These are phyloP conservation scores for Alternaria dauci DNA, from an alignment of 2,329 filamentous ascomycete species.

Conservation along the genomic window DNA sequence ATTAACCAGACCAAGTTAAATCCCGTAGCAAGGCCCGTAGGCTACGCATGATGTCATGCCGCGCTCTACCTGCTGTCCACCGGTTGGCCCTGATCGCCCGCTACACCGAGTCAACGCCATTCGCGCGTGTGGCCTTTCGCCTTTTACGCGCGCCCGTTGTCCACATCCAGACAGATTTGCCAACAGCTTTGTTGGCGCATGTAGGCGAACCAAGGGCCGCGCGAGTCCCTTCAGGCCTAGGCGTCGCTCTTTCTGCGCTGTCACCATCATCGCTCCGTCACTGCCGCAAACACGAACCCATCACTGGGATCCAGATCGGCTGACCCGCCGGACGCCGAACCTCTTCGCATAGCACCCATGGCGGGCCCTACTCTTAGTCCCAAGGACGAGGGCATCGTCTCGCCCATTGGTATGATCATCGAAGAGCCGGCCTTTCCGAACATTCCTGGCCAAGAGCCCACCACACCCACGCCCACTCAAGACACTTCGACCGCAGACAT, in stretches of 20 bases:
- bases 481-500: background rate
- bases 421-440: conserved; percentile 36
- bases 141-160: conserved; percentile 3
- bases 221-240: conserved; percentile 2
- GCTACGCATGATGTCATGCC: conserved; percentile 13
- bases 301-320: conserved; percentile 2
- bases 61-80: conserved; percentile 10
- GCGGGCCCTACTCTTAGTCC: conserved; percentile 20
- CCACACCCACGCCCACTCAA: background rate
- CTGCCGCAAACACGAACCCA: background rate
- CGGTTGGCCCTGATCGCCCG: conserved; percentile 1
- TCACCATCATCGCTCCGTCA: conserved; percentile 10
- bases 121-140: background rate
- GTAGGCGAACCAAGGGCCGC: conserved; percentile 7
- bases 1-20: conserved; percentile 1
- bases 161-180: conserved; percentile 1
- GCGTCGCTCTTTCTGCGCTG: conserved; percentile 1
- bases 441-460: conserved; percentile 21
- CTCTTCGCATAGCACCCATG: conserved; percentile 23
- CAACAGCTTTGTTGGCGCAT: conserved; percentile 8
- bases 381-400: conserved; percentile 13
- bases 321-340: background rate
- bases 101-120: conserved; percentile 6
- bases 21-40: conserved; percentile 1
- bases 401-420: conserved; percentile 32